Conservation (phyloP, 352 stramenopile species). For the Phytophthora kernoviae region DNA sequence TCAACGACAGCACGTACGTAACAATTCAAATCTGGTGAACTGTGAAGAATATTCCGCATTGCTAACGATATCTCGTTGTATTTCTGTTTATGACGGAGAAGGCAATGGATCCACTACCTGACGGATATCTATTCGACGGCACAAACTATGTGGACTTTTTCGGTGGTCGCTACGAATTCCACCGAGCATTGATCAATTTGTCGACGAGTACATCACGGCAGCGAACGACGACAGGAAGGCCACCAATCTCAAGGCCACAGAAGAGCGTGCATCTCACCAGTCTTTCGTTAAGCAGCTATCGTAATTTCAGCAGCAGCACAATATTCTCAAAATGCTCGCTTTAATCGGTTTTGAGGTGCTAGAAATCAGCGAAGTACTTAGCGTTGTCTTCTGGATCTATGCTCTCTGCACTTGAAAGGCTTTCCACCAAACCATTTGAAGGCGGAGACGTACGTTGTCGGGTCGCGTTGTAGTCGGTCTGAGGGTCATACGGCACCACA, state of each 20-base stretch:
- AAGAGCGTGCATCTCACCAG: constrained; percentile 53
- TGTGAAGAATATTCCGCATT: not conserved
- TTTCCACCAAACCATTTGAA: constrained; percentile 4
- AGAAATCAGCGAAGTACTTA: constrained; percentile 79
- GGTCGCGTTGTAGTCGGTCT: constrained; percentile 35
- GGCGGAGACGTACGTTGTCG: not conserved
- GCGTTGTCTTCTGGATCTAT: constrained; percentile 72
- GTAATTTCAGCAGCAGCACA: constrained; percentile 4
- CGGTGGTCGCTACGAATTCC: constrained; percentile 73
- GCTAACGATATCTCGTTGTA: not conserved
- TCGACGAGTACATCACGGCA: constrained; percentile 58
- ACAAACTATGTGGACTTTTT: constrained; percentile 79
- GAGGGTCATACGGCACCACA: constrained; percentile 36
- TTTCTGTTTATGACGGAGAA: constrained; percentile 14
- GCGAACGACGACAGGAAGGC: constrained; percentile 47
- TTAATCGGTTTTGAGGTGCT: constrained; percentile 8
- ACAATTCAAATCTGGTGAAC: not conserved
- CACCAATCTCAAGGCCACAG: constrained; percentile 54
- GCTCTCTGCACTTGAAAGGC: constrained; percentile 69
- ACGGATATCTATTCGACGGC: constrained; percentile 76
- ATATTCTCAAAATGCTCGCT: not conserved
- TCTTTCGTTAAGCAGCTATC: constrained; percentile 40
- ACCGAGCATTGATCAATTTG: constrained; percentile 69
- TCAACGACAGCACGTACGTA: constrained; percentile 68
- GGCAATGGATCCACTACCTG: constrained; percentile 69